Percentiles rank a stretch among this genome's conserved stretches.
Conservation (phyloP, 257 asterid genomes). For the Coffea eugenioides region DNA sequence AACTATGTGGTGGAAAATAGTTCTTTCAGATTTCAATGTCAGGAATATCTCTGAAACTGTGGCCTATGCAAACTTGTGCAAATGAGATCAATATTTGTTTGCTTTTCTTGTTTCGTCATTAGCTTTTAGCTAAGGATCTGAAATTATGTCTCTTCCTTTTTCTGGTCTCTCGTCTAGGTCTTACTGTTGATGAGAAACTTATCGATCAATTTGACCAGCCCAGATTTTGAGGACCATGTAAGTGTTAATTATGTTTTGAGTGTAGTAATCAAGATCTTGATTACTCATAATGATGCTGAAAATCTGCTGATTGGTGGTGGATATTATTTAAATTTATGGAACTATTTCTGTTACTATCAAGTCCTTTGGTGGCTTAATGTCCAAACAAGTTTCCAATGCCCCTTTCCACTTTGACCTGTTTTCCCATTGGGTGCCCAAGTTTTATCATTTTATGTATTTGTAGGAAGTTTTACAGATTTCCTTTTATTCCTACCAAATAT, state of each 20-base stretch:
- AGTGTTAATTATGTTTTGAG: slow-evolving; percentile 29
- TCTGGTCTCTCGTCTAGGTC: slow-evolving; percentile 44
- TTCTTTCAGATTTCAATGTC: not conserved
- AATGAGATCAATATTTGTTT: not conserved
- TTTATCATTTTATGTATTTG: not conserved
- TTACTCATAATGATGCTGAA: not conserved
- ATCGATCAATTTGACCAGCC: slow-evolving; percentile 81
- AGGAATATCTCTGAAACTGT: not conserved
- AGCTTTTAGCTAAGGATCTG: not conserved
- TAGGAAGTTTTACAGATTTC: not conserved
- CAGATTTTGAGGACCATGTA: slow-evolving; percentile 87
- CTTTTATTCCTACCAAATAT: not conserved
- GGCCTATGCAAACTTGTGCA: not conserved
- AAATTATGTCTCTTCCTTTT: slow-evolving; percentile 7
- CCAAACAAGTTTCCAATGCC: not conserved
- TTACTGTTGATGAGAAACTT: slow-evolving; percentile 84
- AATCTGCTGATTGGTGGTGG: no score
- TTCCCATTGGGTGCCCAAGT: not conserved
- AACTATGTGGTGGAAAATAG: not conserved
- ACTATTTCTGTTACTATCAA: not conserved
- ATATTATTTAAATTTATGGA: no score
- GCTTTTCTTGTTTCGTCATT: not conserved
- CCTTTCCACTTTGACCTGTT: not conserved
- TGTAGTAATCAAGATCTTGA: not conserved
- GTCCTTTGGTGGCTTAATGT: not conserved